Conservation (phyloP, 1,139 yeast species). For the Kodamaea derodonti region DNA sequence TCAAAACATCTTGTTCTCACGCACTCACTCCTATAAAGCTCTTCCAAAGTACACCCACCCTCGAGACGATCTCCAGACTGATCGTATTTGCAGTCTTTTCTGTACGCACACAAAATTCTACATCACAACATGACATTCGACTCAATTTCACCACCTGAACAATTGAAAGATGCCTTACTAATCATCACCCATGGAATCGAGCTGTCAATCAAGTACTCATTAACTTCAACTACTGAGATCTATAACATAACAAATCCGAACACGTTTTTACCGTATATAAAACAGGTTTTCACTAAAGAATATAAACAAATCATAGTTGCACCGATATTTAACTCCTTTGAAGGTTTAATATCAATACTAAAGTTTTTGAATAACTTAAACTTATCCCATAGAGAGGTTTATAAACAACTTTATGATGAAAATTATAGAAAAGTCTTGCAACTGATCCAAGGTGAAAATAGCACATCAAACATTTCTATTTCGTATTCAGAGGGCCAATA, state of each 20-base stretch:
- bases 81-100: too few relatives aligned
- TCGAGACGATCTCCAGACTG: too few relatives aligned
- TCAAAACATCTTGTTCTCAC: too few relatives aligned
- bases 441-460: constrained; percentile 6
- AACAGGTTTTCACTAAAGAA: constrained; percentile 10
- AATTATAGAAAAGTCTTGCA: constrained; percentile 7
- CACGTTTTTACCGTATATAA: constrained; percentile 18
- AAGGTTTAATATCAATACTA: constrained; percentile 13
- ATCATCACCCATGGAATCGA: constrained; percentile 3
- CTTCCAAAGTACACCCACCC: too few relatives aligned
- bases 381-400: neutral
- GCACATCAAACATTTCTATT: neutral
- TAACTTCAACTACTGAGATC: constrained; percentile 12
- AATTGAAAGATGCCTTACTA: neutral
- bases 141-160: neutral
- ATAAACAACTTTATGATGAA: constrained; percentile 5
- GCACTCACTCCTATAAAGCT: too few relatives aligned
- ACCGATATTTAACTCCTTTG: constrained; percentile 12
- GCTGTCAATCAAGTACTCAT: constrained; percentile 6
- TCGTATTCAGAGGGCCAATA: constrained; percentile 14
- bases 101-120: too few relatives aligned
- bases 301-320: constrained; percentile 11
- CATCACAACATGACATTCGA: neutral
- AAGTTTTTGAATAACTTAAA: constrained; percentile 10
- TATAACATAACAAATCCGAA: constrained; percentile 20